A percentile compares a stretch with the other conserved stretches of the same genome.
Conservation (phyloP, 2,329 filamentous ascomycete genomes). For the Cladosporium austrohemisphaericum region DNA sequence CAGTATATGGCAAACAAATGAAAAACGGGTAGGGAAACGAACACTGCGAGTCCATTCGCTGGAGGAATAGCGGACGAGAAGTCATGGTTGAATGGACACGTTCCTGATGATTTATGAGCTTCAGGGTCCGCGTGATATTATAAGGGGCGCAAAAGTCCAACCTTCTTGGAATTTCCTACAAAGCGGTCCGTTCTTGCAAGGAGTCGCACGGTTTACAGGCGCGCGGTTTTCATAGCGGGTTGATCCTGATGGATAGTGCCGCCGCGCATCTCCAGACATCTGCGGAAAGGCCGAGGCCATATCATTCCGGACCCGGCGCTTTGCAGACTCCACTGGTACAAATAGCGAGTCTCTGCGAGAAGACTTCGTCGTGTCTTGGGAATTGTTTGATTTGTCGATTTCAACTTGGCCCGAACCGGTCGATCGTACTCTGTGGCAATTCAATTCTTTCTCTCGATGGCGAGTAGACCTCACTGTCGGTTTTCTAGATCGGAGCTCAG, state of each 20-base stretch:
- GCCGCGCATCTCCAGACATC: constrained; percentile 29
- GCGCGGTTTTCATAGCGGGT: constrained; percentile 29
- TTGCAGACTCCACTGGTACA: background rate
- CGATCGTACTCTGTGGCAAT: background rate
- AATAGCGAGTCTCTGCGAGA: background rate
- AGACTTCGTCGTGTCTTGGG: background rate
- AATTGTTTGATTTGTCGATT: background rate
- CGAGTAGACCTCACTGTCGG: background rate
- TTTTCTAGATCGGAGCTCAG: background rate
- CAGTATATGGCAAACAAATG: background rate
- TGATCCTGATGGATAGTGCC: constrained; percentile 20
- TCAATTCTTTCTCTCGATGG: background rate
- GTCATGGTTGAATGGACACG: constrained; percentile 34
- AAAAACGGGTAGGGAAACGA: constrained; percentile 12
- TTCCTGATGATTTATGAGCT: constrained; percentile 25
- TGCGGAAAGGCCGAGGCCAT: constrained; percentile 29
- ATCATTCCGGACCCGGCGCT: constrained; percentile 24
- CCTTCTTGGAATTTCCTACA: constrained; percentile 35
- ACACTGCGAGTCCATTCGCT: constrained; percentile 28
- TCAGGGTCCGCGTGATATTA: background rate
- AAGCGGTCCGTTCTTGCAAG: constrained; percentile 34
- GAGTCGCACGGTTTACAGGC: constrained; percentile 24
- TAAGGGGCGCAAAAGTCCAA: constrained; percentile 14
- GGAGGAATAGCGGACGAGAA: constrained; percentile 23
- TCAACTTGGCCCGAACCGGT: background rate